Conservation (phyloP, 2,329 filamentous ascomycete species). For the Diaporthe vaccinii region DNA sequence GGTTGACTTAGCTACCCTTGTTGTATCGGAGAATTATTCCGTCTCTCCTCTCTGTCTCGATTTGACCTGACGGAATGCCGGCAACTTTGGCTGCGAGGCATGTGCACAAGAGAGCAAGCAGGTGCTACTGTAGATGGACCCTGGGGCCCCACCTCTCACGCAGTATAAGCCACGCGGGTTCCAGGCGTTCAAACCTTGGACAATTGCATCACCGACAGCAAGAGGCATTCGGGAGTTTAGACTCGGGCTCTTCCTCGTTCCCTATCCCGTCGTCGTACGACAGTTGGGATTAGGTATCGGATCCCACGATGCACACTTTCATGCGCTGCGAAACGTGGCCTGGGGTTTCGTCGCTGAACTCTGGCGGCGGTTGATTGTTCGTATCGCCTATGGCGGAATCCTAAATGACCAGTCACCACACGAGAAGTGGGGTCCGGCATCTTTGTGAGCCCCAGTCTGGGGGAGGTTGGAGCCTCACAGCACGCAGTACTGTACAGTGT, state of each 20-base stretch:
- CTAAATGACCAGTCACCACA: background rate
- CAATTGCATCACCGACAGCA: background rate
- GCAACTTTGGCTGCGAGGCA: background rate
- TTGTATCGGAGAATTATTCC: slow-evolving; percentile 24
- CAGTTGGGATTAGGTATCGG: background rate
- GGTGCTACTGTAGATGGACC: background rate
- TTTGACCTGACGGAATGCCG: background rate
- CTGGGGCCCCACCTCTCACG: slow-evolving; percentile 13
- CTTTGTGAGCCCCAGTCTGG: slow-evolving; percentile 24
- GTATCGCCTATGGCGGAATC: background rate
- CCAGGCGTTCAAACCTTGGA: slow-evolving; percentile 12
- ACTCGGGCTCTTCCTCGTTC: background rate
- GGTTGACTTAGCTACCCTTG: slow-evolving; percentile 6
- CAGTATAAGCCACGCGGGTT: slow-evolving; percentile 32
- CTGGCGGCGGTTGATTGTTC: background rate
- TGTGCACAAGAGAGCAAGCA: background rate
- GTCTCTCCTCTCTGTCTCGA: background rate
- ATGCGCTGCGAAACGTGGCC: background rate
- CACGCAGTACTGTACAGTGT: background rate
- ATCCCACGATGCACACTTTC: background rate
- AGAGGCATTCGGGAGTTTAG: background rate
- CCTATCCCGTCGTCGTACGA: slow-evolving; percentile 28
- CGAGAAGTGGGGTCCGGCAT: background rate
- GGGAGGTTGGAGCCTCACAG: background rate
- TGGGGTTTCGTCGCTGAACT: background rate